Evolutionary conservation across 495 filamentous ascomycete genomes (phyloP), one percentile per base, ranked within the genome.

Genomic region (Trichocladium antarcticum): DNA sequence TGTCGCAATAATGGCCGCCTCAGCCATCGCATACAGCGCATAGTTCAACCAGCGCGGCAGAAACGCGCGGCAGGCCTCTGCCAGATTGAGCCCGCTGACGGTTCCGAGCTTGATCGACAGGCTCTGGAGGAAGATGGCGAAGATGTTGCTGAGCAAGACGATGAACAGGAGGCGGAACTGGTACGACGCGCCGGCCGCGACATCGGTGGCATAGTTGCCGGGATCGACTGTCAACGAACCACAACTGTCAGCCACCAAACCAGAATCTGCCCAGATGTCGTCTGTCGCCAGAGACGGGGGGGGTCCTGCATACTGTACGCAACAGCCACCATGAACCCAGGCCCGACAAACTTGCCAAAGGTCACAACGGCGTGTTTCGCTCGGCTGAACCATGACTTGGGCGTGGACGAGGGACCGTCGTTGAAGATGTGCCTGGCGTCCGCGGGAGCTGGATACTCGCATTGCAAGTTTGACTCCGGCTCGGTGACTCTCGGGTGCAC

Each of bases 251-350:
- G 12, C 12, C 7, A 10, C 5, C 31, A 32, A 3, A 32, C 31
- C 5, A 32, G 31, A 27, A 27, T 27, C 3, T n/a, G n/a, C n/a
- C n/a, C n/a, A n/a, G n/a, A n/a, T n/a, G n/a, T n/a, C n/a, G n/a
- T n/a, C n/a, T n/a, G n/a, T n/a, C n/a, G n/a, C n/a, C n/a, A n/a
- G n/a, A n/a, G n/a, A n/a, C n/a, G 24, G 24, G 8, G 4, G 24
- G 4, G 24, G 24, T 3, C 8, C 24, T 27, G 5, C 48, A 1
- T 54, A 73, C 73, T 74, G 55, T 74, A 74, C 16, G 84, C 83
- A 36, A 89, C 85, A 14, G 83, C 77, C 47, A 90, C 76, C 66
- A 95, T 76, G 63, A 94, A 89, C 1, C 88, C 88, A 11, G 89
- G 89, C 0, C 89, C 89, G 39, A 94, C 69, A 59, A 95, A 95